phyloP scores from a whole-genome alignment of 1,284 basidiomycete genomes.

The Rhodotorula sp. region DNA sequence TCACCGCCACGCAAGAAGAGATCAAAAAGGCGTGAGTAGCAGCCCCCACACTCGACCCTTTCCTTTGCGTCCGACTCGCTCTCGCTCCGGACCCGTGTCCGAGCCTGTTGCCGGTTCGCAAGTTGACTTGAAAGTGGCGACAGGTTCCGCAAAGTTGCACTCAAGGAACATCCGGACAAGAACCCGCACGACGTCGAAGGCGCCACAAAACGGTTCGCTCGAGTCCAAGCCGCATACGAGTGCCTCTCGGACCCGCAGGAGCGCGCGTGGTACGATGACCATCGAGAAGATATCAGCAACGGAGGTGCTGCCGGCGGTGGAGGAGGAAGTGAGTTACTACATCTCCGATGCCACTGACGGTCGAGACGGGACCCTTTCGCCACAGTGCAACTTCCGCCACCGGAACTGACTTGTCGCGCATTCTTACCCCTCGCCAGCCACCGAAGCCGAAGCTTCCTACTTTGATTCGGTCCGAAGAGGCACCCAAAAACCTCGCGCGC shows the following conservation, averaged over 20 bases:
- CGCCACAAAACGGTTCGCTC: slow-evolving; percentile 82
- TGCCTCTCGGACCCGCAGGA: slow-evolving; percentile 80
- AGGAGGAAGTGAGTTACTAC: slow-evolving; percentile 13
- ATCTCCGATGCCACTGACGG: background rate
- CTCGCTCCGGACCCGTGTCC: background rate
- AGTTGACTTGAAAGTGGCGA: background rate
- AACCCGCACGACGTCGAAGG: slow-evolving; percentile 59
- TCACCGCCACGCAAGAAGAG: slow-evolving; percentile 40
- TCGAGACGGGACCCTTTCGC: background rate
- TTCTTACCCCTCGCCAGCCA: slow-evolving; percentile 49
- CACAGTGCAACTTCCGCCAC: background rate
- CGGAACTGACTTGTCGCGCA: background rate
- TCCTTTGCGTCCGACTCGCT: background rate
- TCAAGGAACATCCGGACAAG: slow-evolving; percentile 53
- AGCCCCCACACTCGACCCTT: background rate
- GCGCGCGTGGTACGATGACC: slow-evolving; percentile 97
- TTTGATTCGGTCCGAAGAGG: slow-evolving; percentile 33
- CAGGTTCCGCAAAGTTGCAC: slow-evolving; percentile 44
- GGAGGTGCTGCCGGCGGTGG: background rate
- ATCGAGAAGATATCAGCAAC: slow-evolving; percentile 64
- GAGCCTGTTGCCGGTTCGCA: background rate
- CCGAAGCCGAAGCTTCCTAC: slow-evolving; percentile 67
- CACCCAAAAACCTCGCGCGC: slow-evolving; percentile 47
- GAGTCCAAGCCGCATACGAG: slow-evolving; percentile 92
- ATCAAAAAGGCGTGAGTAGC: slow-evolving; percentile 45